A percentile compares a stretch with the other conserved stretches of the same genome.
Conservation (phyloP, 768 basidiomycete species). For the Amanita inopinata region DNA sequence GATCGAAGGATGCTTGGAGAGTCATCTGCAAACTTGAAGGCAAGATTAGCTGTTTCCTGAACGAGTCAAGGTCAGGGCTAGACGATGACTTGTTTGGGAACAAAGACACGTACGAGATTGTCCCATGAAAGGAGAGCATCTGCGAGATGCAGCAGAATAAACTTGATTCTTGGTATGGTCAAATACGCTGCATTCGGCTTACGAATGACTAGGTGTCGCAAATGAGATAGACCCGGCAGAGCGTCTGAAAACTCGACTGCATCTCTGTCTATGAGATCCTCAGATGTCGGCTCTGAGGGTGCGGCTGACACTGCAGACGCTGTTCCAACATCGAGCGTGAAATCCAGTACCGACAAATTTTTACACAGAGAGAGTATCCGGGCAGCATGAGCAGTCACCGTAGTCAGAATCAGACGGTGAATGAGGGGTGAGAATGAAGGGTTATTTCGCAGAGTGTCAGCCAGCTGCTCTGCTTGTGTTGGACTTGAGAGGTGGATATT, state of each 20-base stretch:
- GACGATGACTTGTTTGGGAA: slow-evolving; percentile 2
- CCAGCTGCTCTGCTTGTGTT: slow-evolving; percentile 29
- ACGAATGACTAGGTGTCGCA: slow-evolving; percentile 42
- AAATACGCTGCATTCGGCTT: slow-evolving; percentile 45
- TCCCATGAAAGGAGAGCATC: slow-evolving; percentile 33
- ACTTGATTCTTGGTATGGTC: slow-evolving; percentile 36
- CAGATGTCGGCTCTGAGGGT: slow-evolving; percentile 14
- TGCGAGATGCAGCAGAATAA: slow-evolving; percentile 36
- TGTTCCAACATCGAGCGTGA: slow-evolving; percentile 27
- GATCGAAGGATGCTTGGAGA: slow-evolving; percentile 13
- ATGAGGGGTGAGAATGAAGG: slow-evolving; percentile 31
- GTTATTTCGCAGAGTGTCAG: slow-evolving; percentile 25
- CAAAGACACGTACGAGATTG: slow-evolving; percentile 32
- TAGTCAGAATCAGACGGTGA: slow-evolving; percentile 10
- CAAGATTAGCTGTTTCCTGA: slow-evolving; percentile 44
- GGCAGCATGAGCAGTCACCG: slow-evolving; percentile 16
- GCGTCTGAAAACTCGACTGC: slow-evolving; percentile 30
- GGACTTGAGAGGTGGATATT: slow-evolving; percentile 34
- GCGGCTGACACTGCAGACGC: slow-evolving; percentile 19
- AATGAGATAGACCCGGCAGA: slow-evolving; percentile 23
- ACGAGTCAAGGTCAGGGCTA: slow-evolving; percentile 1
- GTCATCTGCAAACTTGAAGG: slow-evolving; percentile 48
- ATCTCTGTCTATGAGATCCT: slow-evolving; percentile 13
- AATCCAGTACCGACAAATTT: slow-evolving; percentile 22
- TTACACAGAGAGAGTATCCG: slow-evolving; percentile 24